phyloP scores from a whole-genome alignment of 2,329 filamentous ascomycete genomes.

The Aureobasidium sp. region DNA sequence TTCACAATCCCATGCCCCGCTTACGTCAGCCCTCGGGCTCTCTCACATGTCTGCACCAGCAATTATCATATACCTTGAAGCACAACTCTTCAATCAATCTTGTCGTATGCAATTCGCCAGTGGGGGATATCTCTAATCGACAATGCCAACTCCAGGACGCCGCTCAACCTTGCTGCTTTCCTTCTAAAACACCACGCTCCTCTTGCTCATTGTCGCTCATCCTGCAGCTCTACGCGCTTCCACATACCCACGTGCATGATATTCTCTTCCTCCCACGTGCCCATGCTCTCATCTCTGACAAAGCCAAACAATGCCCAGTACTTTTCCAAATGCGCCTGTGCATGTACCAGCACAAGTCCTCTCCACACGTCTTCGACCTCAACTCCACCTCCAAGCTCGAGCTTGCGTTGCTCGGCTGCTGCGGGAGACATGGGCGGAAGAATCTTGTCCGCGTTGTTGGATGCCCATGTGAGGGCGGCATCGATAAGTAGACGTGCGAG shows the following conservation, averaged over 20 bases:
- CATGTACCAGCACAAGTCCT: conserved; percentile 72
- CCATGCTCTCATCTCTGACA: conserved; percentile 62
- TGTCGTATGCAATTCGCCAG: not conserved
- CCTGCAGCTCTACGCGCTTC: conserved; percentile 43
- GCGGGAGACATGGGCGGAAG: conserved; percentile 33
- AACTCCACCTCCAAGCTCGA: conserved; percentile 22
- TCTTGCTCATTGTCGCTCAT: not conserved
- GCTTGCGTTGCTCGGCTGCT: conserved; percentile 33
- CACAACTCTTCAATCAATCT: not conserved
- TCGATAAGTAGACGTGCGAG: conserved; percentile 61
- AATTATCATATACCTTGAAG: not conserved
- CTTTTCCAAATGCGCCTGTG: conserved; percentile 58
- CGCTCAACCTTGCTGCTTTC: not conserved
- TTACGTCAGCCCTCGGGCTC: conserved; percentile 3
- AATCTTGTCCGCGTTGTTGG: conserved; percentile 47
- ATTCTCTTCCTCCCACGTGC: conserved; percentile 74
- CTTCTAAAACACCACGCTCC: not conserved
- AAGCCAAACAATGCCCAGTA: conserved; percentile 71
- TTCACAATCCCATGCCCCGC: not conserved
- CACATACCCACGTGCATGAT: conserved; percentile 86
- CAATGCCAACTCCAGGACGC: conserved; percentile 1
- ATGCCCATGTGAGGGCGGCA: conserved; percentile 61
- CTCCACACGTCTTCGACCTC: conserved; percentile 52
- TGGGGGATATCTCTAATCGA: conserved; percentile 11
- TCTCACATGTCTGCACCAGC: not conserved